Evolutionary conservation across 2,329 filamentous ascomycete genomes (phyloP), one percentile per base, ranked within the genome.

Genomic region (Curvularia verruculosa): DNA sequence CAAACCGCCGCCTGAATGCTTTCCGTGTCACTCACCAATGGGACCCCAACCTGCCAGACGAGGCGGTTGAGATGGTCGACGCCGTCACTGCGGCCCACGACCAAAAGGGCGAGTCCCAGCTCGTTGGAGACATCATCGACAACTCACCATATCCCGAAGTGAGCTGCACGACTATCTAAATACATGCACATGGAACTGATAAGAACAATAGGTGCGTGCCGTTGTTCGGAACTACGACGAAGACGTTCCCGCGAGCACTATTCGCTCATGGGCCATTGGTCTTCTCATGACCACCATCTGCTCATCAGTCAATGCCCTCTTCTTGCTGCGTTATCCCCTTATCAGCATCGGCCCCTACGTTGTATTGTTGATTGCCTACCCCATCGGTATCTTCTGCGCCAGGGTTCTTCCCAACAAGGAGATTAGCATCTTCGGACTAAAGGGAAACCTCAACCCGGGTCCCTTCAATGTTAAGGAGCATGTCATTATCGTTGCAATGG

Each of bases 121-220:
- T 41, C 39, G 39, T 41, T 41, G 39, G 39, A 41, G 39, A 41
- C 2, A 23, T 41, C 19, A 41, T 41, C 13, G 39, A 41, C 19
- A 41, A 41, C 39, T 41, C 39, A 13, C 39, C 39, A 41, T 41
- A 41, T 24, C 39, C 39, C n/a, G 39, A 41, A 24, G 39, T 41
- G 15, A 41, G 39, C 15, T 15, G 12, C 37, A 40, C 13, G 18
- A 40, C 10, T 40, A 10, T 40, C 37, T 24, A 15, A 6, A 2
- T 41, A 3, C 15, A 6, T 24, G 4, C 39, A 24, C 39, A 41
- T 41, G 21, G 39, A 15, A 41, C 21, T 41, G 13, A 41, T 24
- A 2, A 6, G n/a, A 15, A 24, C 19, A 41, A 41, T 12, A 41
- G 39, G 39, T 41, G 12, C 39, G 39, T 41, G 39, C 39, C 13